Evolutionary conservation across 768 basidiomycete species (phyloP), one percentile per base, ranked within the genome.

Genomic region (Obba rivulosa): DNA sequence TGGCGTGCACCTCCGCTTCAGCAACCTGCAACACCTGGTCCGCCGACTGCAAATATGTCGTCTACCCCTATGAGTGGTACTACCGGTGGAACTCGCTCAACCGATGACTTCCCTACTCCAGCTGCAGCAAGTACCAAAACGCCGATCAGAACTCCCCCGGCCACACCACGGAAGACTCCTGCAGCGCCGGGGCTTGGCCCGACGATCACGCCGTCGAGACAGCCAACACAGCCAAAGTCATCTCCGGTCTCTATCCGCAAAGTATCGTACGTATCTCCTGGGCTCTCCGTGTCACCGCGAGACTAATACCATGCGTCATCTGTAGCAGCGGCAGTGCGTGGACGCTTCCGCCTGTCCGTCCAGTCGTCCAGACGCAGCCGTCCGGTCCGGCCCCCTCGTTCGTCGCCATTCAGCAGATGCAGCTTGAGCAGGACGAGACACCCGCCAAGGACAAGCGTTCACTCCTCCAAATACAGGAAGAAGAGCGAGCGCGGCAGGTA

Each of bases 391-490:
- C 58, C 0, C 70, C 83, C 49, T 92, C 92, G 1, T 81, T 95
- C 35, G 71, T 79, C 0, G 89, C 84, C n/a, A 96, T 96, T 44
- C 93, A 95, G 62, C 75, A 81, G 61, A 69, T 83, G 38, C 87
- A 93, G 62, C 74, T 78, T 36, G 76, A 82, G 51, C 78, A 83
- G 49, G 69, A 67, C 53, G 54, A 58, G 1, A 58, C 61, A 2
- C 61, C 67, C 5, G 60, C 61, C 4, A 77, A 75, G 50, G 78
- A 79, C 52, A 81, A 77, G 52, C 77, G 77, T 25, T 86, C 85
- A 22, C 67, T 95, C 49, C 69, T 73, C 14, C 83, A 95, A 52
- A 97, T 96, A 37, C 92, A 95, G 63, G 80, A 83, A 50, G 92
- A 96, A 62, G 91, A 93, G 62, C 70, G 68, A 28, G 78, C 75